Conservation (phyloP, 2,329 filamentous ascomycete genomes). For the Trichoderma lentiforme region DNA sequence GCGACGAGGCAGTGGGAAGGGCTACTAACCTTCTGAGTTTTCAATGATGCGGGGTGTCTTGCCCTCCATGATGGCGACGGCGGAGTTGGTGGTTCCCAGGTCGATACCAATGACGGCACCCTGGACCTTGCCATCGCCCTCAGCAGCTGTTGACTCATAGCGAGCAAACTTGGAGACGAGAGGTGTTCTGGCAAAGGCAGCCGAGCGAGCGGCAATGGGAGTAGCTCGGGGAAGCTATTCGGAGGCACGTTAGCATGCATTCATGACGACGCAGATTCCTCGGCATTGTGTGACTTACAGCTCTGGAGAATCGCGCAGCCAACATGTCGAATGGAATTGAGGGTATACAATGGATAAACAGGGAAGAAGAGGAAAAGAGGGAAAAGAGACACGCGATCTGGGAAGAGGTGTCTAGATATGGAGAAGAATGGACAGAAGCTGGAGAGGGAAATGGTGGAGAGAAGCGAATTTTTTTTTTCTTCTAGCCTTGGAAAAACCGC, state of each 20-base stretch:
- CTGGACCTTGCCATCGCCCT: slow-evolving; percentile 71
- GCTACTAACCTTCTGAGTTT: slow-evolving; percentile 78
- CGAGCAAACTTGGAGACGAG: slow-evolving; percentile 70
- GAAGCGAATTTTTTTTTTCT: slow-evolving; percentile 35
- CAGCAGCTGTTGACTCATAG: slow-evolving; percentile 64
- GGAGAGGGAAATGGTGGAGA: slow-evolving; percentile 25
- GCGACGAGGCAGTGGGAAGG: neutral
- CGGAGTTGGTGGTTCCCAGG: slow-evolving; percentile 96
- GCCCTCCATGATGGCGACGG: slow-evolving; percentile 96
- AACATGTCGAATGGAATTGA: slow-evolving; percentile 58
- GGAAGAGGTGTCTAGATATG: slow-evolving; percentile 27
- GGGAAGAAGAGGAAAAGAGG: slow-evolving; percentile 28
- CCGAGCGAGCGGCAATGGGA: slow-evolving; percentile 64
- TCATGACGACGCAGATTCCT: neutral
- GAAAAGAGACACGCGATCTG: slow-evolving; percentile 26
- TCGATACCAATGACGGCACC: slow-evolving; percentile 98
- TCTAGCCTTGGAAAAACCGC: slow-evolving; percentile 19
- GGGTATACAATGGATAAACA: slow-evolving; percentile 36
- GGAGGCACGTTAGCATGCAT: slow-evolving; percentile 22
- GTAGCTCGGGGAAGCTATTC: slow-evolving; percentile 73
- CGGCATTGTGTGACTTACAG: slow-evolving; percentile 53
- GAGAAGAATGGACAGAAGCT: slow-evolving; percentile 27
- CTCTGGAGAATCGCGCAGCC: slow-evolving; percentile 68
- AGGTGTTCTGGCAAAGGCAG: slow-evolving; percentile 65
- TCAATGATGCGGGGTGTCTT: slow-evolving; percentile 94